Percentiles rank a stretch among this genome's conserved stretches.
Conservation (phyloP, 169 alveolate species). For the Eimeria tenella region DNA sequence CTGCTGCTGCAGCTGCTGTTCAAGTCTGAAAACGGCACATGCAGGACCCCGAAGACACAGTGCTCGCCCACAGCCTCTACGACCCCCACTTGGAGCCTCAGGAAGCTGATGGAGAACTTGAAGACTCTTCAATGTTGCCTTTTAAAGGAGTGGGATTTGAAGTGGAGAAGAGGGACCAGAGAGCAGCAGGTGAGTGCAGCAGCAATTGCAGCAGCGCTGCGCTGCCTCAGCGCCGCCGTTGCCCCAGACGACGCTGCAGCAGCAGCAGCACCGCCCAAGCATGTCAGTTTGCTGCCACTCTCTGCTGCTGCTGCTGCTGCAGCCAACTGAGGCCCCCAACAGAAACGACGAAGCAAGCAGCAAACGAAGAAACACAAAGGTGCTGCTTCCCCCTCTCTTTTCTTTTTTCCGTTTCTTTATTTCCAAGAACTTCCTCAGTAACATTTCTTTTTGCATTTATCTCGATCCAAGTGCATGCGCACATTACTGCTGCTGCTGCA, state of each 20-base stretch:
- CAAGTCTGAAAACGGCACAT: not conserved
- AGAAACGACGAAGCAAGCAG: not conserved
- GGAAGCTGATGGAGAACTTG: slow-evolving; percentile 30
- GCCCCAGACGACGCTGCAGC: slow-evolving; percentile 37
- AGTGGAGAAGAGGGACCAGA: slow-evolving; percentile 29
- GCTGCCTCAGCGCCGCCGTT: not conserved
- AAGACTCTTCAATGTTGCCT: slow-evolving; percentile 61
- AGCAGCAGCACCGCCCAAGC: not conserved
- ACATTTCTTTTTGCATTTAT: not conserved
- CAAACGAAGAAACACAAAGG: slow-evolving; percentile 22
- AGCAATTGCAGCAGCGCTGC: not conserved
- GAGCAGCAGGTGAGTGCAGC: not conserved
- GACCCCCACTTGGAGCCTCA: slow-evolving; percentile 60
- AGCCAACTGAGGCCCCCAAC: too few species aligned
- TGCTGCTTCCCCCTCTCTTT: not conserved
- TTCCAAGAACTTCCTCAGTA: not conserved
- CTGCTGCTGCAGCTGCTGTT: not conserved
- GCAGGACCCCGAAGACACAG: slow-evolving; percentile 43
- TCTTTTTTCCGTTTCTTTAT: not conserved
- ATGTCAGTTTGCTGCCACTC: not conserved
- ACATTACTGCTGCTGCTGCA: not conserved
- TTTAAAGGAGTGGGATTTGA: slow-evolving; percentile 34
- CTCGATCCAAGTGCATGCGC: not conserved
- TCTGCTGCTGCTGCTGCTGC: too few species aligned
- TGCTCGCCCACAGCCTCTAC: slow-evolving; percentile 19